phyloP scores from a whole-genome alignment of 345 rosid genomes.

The Citrus inodora region DNA sequence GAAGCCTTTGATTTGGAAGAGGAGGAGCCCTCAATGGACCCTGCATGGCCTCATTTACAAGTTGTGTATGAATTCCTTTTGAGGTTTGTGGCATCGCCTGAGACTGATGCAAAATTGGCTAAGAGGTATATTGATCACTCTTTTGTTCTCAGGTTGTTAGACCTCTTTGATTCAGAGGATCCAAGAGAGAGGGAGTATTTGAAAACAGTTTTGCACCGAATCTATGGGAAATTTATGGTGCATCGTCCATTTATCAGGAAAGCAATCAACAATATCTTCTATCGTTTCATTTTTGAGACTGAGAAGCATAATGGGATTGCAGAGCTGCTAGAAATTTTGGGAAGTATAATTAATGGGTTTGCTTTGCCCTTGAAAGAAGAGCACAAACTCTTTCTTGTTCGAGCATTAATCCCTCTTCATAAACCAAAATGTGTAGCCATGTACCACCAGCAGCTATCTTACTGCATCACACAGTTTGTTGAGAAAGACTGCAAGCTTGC shows the following conservation, averaged over 20 bases:
- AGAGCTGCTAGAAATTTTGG: slow-evolving; percentile 74
- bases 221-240: slow-evolving; percentile 89
- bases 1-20: slow-evolving; percentile 79
- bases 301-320: slow-evolving; percentile 88
- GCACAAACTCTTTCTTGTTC: slow-evolving; percentile 85
- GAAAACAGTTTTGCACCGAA: slow-evolving; percentile 73
- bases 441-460: slow-evolving; percentile 82
- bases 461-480: slow-evolving; percentile 81
- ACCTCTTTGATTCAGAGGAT: slow-evolving; percentile 83
- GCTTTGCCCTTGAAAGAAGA: slow-evolving; percentile 87
- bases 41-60: slow-evolving; percentile 85
- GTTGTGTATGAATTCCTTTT: slow-evolving; percentile 73
- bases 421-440: slow-evolving; percentile 68
- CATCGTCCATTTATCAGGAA: slow-evolving; percentile 83
- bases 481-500: slow-evolving; percentile 88
- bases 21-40: slow-evolving; percentile 76
- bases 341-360: slow-evolving; percentile 88
- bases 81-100: slow-evolving; percentile 73
- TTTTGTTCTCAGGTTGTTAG: slow-evolving; percentile 68
- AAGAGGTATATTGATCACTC: slow-evolving; percentile 81
- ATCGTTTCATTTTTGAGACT: slow-evolving; percentile 74
- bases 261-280: slow-evolving; percentile 76
- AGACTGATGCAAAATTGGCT: slow-evolving; percentile 82
- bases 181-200: slow-evolving; percentile 79
- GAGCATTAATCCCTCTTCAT: slow-evolving; percentile 84